These are phyloP conservation scores for Sicyos edulis DNA, from an alignment of 306 rosid species.

Conservation along the genomic window DNA sequence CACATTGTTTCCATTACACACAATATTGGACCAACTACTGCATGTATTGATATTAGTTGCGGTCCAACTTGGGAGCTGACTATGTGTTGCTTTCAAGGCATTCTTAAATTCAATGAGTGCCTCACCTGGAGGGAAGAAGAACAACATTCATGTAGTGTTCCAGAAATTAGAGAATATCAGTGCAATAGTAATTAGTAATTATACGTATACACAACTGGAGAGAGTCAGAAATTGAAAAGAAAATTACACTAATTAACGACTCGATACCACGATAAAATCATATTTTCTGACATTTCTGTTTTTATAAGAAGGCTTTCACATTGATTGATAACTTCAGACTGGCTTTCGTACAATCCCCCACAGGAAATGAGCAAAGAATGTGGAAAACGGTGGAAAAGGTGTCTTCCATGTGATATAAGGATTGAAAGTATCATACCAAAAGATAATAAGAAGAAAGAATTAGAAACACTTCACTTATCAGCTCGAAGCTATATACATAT, in stretches of 20 bases:
- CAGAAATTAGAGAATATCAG: slow-evolving; percentile 20
- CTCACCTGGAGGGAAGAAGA: slow-evolving; percentile 51
- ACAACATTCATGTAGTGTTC: slow-evolving; percentile 22
- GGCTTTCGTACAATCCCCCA: neutral
- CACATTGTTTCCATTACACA: slow-evolving; percentile 48
- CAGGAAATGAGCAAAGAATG: neutral
- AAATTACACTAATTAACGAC: neutral
- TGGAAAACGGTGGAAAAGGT: neutral
- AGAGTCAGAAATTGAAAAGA: slow-evolving; percentile 10
- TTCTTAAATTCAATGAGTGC: slow-evolving; percentile 56
- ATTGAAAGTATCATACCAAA: no score
- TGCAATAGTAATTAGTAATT: neutral
- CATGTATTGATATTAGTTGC: slow-evolving; percentile 77
- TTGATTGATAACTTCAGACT: neutral
- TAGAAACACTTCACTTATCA: neutral
- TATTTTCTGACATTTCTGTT: neutral
- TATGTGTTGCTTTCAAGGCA: slow-evolving; percentile 50
- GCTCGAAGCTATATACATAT: neutral
- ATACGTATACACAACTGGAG: slow-evolving; percentile 6
- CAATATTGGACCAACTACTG: slow-evolving; percentile 77
- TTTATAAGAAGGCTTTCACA: neutral
- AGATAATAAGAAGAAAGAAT: neutral
- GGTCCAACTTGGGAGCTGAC: slow-evolving; percentile 79
- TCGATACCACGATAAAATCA: neutral
- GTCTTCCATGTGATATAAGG: neutral